Base-by-base conservation (phyloP, 306 rosid genomes). In the Vigna hirtella region DNA sequence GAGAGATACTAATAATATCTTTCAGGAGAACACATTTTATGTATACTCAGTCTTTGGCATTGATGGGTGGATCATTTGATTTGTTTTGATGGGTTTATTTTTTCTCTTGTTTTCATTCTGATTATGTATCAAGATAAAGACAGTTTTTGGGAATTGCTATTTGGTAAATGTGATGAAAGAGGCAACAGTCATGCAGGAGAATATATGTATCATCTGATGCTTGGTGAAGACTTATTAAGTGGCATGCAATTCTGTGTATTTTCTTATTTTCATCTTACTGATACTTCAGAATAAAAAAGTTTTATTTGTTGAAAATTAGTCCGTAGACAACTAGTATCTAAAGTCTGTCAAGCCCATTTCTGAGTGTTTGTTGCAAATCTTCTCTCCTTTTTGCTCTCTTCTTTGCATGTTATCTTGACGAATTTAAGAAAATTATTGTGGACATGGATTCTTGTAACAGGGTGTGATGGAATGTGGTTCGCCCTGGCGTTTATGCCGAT, bases 51-150 rank as follows among this genome's bases (percentile, higher is more conserved):
- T 26, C 16, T 38, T 65, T n/a, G 70, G 6, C 11, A 30, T 65
- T 65, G 13, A 55, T 55, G 18, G 30, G 62, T 53, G 59, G 50
- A 49, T 79, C 53, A 71, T 36, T 79, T 72, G 78, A 22, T 76
- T 55, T 28, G 17, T 52, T 63, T 49, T 42, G 47, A 43, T 42
- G 15, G 45, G 12, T 38, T 63, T 63, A 7, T 7, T 17, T 49
- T 49, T 30, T 12, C 42, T 18, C 38, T 50, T 64, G 28, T 52
- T 65, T 76, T 51, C 57, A 32, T 66, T 49, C 18, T 51, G 22
- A 26, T n/a, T 17, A 30, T 38, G 50, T 52, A 59, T 59, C 36
- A 72, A 26, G 66, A n/a, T 45, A 20, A 18, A 65, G 42, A 55
- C 42, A 71, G 30, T 30, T 18, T 34, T 32, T 65, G 26, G 34